Conservation (phyloP, 208 protist genomes). For the Porcisia hertigi region DNA sequence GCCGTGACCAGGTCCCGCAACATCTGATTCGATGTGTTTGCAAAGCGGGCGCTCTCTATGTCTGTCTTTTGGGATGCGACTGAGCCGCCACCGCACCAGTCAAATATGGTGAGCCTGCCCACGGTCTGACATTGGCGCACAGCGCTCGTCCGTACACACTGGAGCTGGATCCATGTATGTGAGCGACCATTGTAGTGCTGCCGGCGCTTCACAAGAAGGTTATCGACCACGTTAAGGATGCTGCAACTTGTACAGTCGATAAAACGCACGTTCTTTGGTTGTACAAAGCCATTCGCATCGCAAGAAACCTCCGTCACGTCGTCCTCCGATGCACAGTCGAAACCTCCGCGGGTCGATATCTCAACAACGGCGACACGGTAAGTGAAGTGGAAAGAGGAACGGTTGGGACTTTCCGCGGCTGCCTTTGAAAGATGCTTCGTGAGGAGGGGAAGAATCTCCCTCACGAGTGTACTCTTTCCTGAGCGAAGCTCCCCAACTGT, state of each 20-base stretch:
- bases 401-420: background rate
- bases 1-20: conserved; percentile 28
- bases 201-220: conserved; percentile 28
- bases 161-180: conserved; percentile 61
- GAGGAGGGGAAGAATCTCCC: conserved; percentile 37
- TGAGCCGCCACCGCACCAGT: conserved; percentile 40
- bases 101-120: conserved; percentile 48
- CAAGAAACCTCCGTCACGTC: conserved; percentile 16
- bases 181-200: conserved; percentile 38
- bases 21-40: conserved; percentile 36
- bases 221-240: conserved; percentile 26
- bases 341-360: conserved; percentile 30
- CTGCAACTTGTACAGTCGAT: conserved; percentile 34
- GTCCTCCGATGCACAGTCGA: conserved; percentile 32
- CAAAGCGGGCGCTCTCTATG: conserved; percentile 51
- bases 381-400: conserved; percentile 25
- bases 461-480: conserved; percentile 39
- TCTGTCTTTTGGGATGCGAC: conserved; percentile 36
- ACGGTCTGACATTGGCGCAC: conserved; percentile 34
- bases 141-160: conserved; percentile 37
- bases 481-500: conserved; percentile 37
- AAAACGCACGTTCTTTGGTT: conserved; percentile 32
- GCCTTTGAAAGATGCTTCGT: conserved; percentile 25
- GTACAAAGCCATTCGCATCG: conserved; percentile 38
- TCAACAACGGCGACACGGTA: conserved; percentile 44